Evolutionary conservation across 768 basidiomycete species (phyloP).

Genomic region (Tylopilus subfusipes): DNA sequence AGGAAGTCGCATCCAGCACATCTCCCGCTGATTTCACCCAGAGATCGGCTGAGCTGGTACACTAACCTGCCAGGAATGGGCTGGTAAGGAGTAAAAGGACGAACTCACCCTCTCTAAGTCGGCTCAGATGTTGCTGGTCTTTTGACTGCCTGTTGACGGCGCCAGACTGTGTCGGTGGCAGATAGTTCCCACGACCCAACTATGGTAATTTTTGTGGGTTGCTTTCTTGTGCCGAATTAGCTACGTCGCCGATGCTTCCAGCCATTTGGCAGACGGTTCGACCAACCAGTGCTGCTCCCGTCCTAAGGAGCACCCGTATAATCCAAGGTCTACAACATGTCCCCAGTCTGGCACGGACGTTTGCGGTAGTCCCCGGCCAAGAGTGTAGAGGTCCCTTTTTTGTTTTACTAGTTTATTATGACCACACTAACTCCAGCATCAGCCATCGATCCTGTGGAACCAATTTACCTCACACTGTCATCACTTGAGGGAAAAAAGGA

Average conservation of each 20-base stretch:
- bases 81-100: slow-evolving; percentile 4
- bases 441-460: slow-evolving; percentile 42
- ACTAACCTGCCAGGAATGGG: not conserved
- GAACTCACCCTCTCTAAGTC: slow-evolving; percentile 40
- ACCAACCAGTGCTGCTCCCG: slow-evolving; percentile 7
- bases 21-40: slow-evolving; percentile 23
- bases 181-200: slow-evolving; percentile 24
- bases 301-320: not conserved
- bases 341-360: slow-evolving; percentile 7
- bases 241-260: slow-evolving; percentile 15
- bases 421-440: slow-evolving; percentile 4
- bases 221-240: not conserved
- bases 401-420: slow-evolving; percentile 1
- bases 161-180: not conserved
- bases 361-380: slow-evolving; percentile 5
- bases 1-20: slow-evolving; percentile 39
- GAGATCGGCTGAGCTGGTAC: not conserved
- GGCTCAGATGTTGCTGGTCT: slow-evolving; percentile 28
- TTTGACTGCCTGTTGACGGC: not conserved
- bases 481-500: slow-evolving; percentile 46
- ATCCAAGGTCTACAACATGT: not conserved
- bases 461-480: slow-evolving; percentile 61
- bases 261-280: slow-evolving; percentile 13
- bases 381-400: slow-evolving; percentile 18
- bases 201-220: slow-evolving; percentile 14